phyloP scores from a whole-genome alignment of 352 stramenopile species.

The Halophytophthora batemanensis region DNA sequence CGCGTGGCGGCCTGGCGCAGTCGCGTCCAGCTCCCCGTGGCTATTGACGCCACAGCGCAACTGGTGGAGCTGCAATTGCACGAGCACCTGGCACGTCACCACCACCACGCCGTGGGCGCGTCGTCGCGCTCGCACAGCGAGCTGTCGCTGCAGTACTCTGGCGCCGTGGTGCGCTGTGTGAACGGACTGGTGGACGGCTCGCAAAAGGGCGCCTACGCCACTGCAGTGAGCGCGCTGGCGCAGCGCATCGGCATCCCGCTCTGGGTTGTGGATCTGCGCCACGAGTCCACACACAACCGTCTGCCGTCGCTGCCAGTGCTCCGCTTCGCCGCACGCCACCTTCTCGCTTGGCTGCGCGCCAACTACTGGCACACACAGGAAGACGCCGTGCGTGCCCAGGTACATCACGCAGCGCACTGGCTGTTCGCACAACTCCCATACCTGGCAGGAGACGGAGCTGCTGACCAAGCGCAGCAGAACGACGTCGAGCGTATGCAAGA shows the following conservation, averaged over 20 bases:
- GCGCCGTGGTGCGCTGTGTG: slow-evolving; percentile 69
- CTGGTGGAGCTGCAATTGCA: slow-evolving; percentile 76
- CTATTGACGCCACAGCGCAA: slow-evolving; percentile 74
- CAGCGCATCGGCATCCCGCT: slow-evolving; percentile 88
- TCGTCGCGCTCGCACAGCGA: slow-evolving; percentile 79
- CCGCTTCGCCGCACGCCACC: slow-evolving; percentile 79
- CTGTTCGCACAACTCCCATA: slow-evolving; percentile 33
- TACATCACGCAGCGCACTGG: slow-evolving; percentile 39
- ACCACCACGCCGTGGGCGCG: slow-evolving; percentile 64
- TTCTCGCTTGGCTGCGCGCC: slow-evolving; percentile 83
- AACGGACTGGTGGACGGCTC: slow-evolving; percentile 81
- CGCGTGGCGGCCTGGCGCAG: slow-evolving; percentile 67
- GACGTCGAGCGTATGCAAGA: not conserved
- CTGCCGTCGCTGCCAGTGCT: slow-evolving; percentile 88
- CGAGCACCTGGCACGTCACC: slow-evolving; percentile 59
- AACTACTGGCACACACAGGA: slow-evolving; percentile 89
- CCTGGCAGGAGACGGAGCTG: not conserved
- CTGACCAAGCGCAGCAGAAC: slow-evolving; percentile 5
- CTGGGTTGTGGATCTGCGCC: slow-evolving; percentile 92
- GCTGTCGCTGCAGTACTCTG: slow-evolving; percentile 66
- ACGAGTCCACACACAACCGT: slow-evolving; percentile 93
- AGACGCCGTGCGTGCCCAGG: slow-evolving; percentile 38
- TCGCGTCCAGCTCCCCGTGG: slow-evolving; percentile 67
- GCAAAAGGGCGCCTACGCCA: slow-evolving; percentile 76
- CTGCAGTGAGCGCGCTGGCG: slow-evolving; percentile 74